Conservation (phyloP, 163 green algal genomes). For the Chloroidium sp. region DNA sequence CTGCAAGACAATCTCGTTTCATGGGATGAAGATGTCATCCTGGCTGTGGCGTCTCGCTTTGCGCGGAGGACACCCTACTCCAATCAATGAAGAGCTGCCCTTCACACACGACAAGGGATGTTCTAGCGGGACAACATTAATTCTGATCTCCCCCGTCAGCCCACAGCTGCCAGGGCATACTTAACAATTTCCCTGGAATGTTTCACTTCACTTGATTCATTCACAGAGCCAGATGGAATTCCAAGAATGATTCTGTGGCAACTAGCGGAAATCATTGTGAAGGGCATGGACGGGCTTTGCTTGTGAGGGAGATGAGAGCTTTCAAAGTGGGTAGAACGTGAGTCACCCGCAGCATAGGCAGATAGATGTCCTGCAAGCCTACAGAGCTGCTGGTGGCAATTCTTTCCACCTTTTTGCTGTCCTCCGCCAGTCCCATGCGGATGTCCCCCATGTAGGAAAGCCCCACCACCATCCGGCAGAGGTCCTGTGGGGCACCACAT, state of each 20-base stretch:
- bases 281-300: not conserved
- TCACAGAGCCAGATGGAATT: not conserved
- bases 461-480: conserved; percentile 46
- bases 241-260: not conserved
- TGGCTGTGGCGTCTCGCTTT: too few relatives aligned
- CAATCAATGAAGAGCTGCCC: not conserved
- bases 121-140: too few relatives aligned
- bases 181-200: not conserved
- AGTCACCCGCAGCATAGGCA: conserved; percentile 1
- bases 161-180: not conserved
- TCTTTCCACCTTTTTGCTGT: conserved; percentile 54
- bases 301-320: not conserved
- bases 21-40: not conserved
- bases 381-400: conserved; percentile 28
- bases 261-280: not conserved
- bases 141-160: too few relatives aligned
- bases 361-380: conserved; percentile 3
- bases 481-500: conserved; percentile 25
- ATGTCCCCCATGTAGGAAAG: conserved; percentile 78
- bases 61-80: too few relatives aligned
- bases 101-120: not conserved
- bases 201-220: not conserved
- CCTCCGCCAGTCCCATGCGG: conserved; percentile 71
- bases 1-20: not conserved
- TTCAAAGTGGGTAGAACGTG: not conserved